Evolutionary conservation across 2,329 filamentous ascomycete species (phyloP).

Genomic region (Monilinia fructigena): DNA sequence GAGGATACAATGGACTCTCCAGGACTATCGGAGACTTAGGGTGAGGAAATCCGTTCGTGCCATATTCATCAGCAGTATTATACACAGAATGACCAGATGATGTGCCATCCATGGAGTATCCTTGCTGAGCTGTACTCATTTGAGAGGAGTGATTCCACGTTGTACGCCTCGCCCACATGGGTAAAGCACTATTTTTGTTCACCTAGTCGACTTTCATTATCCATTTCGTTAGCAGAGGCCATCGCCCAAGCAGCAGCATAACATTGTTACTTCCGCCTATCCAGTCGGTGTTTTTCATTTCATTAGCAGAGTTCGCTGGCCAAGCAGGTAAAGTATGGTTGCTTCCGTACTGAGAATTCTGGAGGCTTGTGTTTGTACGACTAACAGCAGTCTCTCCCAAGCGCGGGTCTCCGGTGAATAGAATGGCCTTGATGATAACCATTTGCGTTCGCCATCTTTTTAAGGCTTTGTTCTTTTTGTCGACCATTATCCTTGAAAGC

Average conservation of each 20-base stretch:
- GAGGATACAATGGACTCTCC: background rate
- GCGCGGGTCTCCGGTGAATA: constrained; percentile 27
- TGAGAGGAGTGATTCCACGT: no score
- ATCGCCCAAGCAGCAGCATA: background rate
- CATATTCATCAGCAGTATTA: background rate
- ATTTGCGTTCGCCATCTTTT: background rate
- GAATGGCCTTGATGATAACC: background rate
- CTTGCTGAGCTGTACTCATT: background rate
- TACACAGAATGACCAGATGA: background rate
- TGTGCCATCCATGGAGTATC: background rate
- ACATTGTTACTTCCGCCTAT: background rate
- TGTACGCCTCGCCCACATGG: background rate
- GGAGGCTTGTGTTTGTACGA: constrained; percentile 22
- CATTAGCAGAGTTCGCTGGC: constrained; percentile 25
- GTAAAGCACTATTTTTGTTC: background rate
- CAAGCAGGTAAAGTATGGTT: constrained; percentile 33
- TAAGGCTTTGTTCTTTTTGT: constrained; percentile 14
- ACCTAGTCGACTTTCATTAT: background rate
- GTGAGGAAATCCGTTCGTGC: constrained; percentile 20
- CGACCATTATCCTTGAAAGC: constrained; percentile 36
- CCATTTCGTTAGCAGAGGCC: background rate
- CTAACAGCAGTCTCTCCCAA: constrained; percentile 24
- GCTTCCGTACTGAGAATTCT: constrained; percentile 25
- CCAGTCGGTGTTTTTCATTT: background rate
- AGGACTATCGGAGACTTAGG: background rate